These are phyloP conservation scores for Colletotrichum higginsianum DNA, from an alignment of 2,329 filamentous ascomycete genomes.

Conservation along the genomic window DNA sequence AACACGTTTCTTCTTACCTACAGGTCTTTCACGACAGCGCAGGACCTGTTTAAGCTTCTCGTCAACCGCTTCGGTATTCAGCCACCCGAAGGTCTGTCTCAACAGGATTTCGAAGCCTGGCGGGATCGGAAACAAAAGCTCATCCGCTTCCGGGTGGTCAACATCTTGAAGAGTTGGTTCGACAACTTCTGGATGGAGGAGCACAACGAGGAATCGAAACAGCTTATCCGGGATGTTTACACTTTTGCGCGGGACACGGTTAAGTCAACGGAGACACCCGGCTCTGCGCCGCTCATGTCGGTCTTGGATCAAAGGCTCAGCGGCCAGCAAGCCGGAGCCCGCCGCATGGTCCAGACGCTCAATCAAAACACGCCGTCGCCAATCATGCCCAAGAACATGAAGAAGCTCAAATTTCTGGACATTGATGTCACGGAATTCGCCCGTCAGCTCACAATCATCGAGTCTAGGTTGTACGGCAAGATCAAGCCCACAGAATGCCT, in stretches of 20 bases:
- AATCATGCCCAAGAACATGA: constrained; percentile 99
- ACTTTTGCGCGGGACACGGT: constrained; percentile 93
- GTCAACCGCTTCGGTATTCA: constrained; percentile 94
- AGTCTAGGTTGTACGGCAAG: constrained; percentile 94
- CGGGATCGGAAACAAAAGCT: constrained; percentile 95
- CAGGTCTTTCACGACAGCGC: constrained; percentile 90
- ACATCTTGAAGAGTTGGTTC: constrained; percentile 98
- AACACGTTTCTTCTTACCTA: constrained; percentile 98
- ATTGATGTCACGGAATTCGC: constrained; percentile 97
- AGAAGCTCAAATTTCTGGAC: constrained; percentile 98
- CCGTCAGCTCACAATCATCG: constrained; percentile 96
- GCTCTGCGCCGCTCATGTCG: constrained; percentile 85
- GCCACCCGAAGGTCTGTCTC: constrained; percentile 84
- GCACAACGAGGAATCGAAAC: constrained; percentile 84
- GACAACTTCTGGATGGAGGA: constrained; percentile 99
- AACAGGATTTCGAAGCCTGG: constrained; percentile 87
- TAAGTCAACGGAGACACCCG: constrained; percentile 93
- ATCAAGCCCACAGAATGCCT: constrained; percentile 96
- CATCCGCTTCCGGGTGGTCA: constrained; percentile 95
- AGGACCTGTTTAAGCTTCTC: constrained; percentile 92
- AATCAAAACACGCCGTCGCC: constrained; percentile 86
- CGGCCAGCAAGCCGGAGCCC: constrained; percentile 88
- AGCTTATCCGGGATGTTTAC: constrained; percentile 90
- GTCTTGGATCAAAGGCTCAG: constrained; percentile 90
- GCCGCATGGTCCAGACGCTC: constrained; percentile 88